Evolutionary conservation across 306 rosid species (phyloP).

Genomic region (Gastrolobium villosum): DNA sequence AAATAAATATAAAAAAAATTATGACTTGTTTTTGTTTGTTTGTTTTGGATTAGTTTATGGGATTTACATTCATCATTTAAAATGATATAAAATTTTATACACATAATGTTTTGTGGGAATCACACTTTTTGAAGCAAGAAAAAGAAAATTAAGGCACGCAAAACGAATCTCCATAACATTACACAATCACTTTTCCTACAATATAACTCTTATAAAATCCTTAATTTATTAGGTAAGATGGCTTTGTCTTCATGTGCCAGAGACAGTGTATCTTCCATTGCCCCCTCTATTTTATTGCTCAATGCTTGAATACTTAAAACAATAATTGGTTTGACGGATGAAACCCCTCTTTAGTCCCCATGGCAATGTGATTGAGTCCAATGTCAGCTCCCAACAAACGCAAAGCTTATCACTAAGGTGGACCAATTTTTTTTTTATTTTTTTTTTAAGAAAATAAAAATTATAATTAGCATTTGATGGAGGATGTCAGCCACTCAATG

Average conservation of each 20-base stretch:
- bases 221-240: background rate
- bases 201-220: too few relatives aligned
- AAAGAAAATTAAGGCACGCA: too few relatives aligned
- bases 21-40: background rate
- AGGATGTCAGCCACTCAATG: conserved; percentile 18
- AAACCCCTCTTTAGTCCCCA: background rate
- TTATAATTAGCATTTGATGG: background rate
- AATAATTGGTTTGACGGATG: background rate
- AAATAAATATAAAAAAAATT: background rate
- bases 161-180: too few relatives aligned
- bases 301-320: background rate
- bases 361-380: background rate
- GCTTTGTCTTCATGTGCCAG: background rate
- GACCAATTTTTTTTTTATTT: background rate
- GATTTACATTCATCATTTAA: too few relatives aligned
- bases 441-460: background rate
- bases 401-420: background rate
- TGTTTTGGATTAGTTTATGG: too few relatives aligned
- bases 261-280: background rate
- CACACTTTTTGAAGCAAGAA: too few relatives aligned
- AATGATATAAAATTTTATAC: too few relatives aligned
- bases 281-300: background rate
- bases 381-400: conserved; percentile 10
- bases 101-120: too few relatives aligned
- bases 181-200: too few relatives aligned